phyloP scores from a whole-genome alignment of 2,329 filamentous ascomycete species.

The Penicillium sp. region DNA sequence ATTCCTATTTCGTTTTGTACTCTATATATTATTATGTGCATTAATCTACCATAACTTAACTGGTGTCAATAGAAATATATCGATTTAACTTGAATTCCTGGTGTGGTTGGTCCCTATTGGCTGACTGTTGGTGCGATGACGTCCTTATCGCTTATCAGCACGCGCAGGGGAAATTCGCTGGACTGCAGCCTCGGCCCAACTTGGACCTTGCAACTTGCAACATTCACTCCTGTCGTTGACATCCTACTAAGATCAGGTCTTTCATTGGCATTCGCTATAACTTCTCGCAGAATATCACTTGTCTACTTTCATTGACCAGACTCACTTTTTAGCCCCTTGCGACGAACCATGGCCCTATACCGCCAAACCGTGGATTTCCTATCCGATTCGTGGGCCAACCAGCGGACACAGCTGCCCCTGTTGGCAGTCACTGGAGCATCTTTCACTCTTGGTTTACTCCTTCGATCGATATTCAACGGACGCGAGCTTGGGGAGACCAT shows the following conservation, averaged over 20 bases:
- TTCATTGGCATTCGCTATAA: neutral
- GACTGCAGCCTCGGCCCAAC: neutral
- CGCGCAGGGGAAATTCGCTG: neutral
- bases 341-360: constrained; percentile 39
- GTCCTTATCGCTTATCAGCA: constrained; percentile 3
- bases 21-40: no score
- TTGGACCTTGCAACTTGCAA: neutral
- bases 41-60: no score
- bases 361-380: constrained; percentile 39
- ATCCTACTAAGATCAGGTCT: neutral
- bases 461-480: constrained; percentile 32
- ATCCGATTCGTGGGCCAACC: constrained; percentile 36
- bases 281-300: neutral
- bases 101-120: no score
- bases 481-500: constrained; percentile 20
- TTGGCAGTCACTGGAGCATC: constrained; percentile 42
- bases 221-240: neutral
- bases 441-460: constrained; percentile 37
- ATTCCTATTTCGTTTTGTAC: no score
- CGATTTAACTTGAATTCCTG: no score
- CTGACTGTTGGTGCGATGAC: no score
- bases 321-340: neutral
- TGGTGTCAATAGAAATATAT: no score
- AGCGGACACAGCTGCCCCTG: constrained; percentile 35
- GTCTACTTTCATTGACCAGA: neutral